Evolutionary conservation across 2,329 filamentous ascomycete species (phyloP), one percentile per base, ranked within the genome.

Genomic region (Sarocladium kiliense): DNA sequence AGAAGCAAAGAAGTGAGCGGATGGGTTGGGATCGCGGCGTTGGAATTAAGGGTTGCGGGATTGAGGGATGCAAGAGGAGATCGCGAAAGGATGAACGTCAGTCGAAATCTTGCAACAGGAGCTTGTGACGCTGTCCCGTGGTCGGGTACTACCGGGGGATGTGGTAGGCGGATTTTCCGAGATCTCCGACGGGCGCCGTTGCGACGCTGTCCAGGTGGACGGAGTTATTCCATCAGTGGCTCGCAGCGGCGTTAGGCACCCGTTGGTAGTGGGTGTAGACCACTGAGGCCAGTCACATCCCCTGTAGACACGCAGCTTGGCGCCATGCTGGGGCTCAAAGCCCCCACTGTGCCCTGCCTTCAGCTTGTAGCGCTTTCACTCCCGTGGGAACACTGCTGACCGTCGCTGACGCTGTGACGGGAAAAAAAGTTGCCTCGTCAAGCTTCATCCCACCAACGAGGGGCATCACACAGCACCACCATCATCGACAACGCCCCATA

Each of bases 161-260:
- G 36, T 49, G 57, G 55, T 53, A 12, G 10, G 34, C 23, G 32
- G 27, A 54, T 58, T 58, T 58, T 58, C 57, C 57, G 57, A 45
- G 27, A 54, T 56, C 54, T 36, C 45, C 37, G 56, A 41, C 39
- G 44, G 7, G 41, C 44, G 23, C 47, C 47, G 47, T 18, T 23
- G 23, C 23, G 41, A 26, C 23, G 41, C 41, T 45, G 14, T 21
- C 41, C 44, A 49, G 41, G 41, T 12, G 18, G 7, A 27, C 44
- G n/a, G 36, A n/a, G 12, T 9, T 9, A 39, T 16, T 6, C n/a
- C 11, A 16, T 5, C 12, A 18, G 36, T 39, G 36, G n/a, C 5
- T 18, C n/a, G n/a, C n/a, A n/a, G n/a, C n/a, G n/a, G n/a, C n/a
- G n/a, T n/a, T n/a, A n/a, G n/a, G n/a, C n/a, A n/a, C n/a, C n/a